A percentile compares a stretch with the other conserved stretches of the same genome.
Conservation (phyloP, 441 rosid genomes). For the Eutrema salsugineum region DNA sequence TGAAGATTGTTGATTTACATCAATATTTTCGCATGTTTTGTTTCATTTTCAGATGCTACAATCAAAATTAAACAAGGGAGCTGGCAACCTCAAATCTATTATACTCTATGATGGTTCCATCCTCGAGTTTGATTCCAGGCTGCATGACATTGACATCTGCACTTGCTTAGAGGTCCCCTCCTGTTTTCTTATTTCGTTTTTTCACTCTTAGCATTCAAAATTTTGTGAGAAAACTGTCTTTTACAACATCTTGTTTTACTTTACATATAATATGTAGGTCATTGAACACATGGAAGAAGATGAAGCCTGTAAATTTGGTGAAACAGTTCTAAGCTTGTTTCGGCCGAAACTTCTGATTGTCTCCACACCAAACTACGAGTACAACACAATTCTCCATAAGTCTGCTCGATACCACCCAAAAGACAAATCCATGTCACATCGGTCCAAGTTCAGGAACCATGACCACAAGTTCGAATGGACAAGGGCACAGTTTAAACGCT, state of each 20-base stretch:
- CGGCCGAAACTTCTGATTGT: constrained; percentile 65
- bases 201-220: not conserved
- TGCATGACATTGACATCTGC: constrained; percentile 65
- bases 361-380: constrained; percentile 96
- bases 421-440: constrained; percentile 40
- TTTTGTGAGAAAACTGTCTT: not conserved
- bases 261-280: constrained; percentile 45
- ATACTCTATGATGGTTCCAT: constrained; percentile 85
- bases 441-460: constrained; percentile 65
- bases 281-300: constrained; percentile 98
- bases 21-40: not conserved
- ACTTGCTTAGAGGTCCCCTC: constrained; percentile 84
- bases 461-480: constrained; percentile 97
- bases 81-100: constrained; percentile 50
- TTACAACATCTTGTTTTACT: not conserved
- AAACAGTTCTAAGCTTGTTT: constrained; percentile 54
- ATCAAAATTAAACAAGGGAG: constrained; percentile 54
- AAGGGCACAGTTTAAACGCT: constrained; percentile 59
- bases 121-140: constrained; percentile 61
- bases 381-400: constrained; percentile 74
- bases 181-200: not conserved
- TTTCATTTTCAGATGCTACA: constrained; percentile 62
- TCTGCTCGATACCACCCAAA: constrained; percentile 34
- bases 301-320: constrained; percentile 65
- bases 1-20: not conserved